Conservation (phyloP, 441 rosid genomes). For the Populus tomentosa region DNA sequence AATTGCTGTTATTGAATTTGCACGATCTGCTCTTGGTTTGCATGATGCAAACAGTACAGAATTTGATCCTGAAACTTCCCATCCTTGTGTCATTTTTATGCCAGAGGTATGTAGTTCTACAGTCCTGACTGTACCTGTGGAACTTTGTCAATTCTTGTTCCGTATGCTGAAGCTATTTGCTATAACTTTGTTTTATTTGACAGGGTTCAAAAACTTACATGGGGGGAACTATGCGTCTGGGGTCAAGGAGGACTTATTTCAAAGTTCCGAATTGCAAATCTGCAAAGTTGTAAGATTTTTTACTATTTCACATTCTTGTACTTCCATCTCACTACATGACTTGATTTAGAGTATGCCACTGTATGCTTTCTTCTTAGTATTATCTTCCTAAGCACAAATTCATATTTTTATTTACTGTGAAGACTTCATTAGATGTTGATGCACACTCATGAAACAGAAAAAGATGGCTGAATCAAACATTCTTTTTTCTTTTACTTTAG, state of each 20-base stretch:
- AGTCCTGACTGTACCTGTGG: background rate
- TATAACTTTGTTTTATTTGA: background rate
- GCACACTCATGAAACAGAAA: background rate
- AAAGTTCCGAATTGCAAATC: conserved; percentile 63
- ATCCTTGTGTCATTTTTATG: conserved; percentile 88
- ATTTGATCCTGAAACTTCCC: conserved; percentile 59
- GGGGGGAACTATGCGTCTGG: conserved; percentile 93
- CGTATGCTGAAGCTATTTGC: background rate
- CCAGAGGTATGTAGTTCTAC: conserved; percentile 55
- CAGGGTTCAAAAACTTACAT: conserved; percentile 85
- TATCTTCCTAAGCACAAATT: background rate
- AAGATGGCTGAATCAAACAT: background rate
- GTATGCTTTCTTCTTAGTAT: background rate
- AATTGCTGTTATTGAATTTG: conserved; percentile 81
- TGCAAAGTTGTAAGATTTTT: conserved; percentile 58
- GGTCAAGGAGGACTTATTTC: conserved; percentile 79
- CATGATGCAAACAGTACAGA: conserved; percentile 86
- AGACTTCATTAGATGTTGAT: background rate
- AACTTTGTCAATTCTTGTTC: background rate
- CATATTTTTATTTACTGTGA: background rate
- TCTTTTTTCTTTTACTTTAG: background rate
- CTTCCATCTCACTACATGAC: background rate
- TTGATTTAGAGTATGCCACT: background rate
- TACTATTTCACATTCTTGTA: background rate
- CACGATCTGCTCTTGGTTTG: conserved; percentile 63